These are phyloP conservation scores for Trichothecium roseum DNA, from an alignment of 2,329 filamentous ascomycete genomes.

Conservation along the genomic window DNA sequence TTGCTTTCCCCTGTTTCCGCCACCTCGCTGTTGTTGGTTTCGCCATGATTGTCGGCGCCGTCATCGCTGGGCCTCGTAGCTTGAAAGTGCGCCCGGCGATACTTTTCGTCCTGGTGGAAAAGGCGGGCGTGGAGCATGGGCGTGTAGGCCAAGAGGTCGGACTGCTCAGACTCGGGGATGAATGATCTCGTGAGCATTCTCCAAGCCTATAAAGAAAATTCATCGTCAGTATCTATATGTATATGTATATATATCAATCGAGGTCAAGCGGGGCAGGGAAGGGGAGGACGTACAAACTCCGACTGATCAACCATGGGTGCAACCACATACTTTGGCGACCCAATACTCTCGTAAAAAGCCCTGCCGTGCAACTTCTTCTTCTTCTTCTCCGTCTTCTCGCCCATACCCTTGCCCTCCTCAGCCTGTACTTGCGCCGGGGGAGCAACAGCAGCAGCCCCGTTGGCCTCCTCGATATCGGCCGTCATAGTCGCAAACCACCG, in stretches of 20 bases:
- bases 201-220: slow-evolving; percentile 60
- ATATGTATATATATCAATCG: not conserved
- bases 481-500: slow-evolving; percentile 19
- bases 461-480: slow-evolving; percentile 4
- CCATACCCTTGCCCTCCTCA: too few species aligned
- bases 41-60: slow-evolving; percentile 6
- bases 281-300: slow-evolving; percentile 64
- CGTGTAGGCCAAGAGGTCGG: slow-evolving; percentile 72
- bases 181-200: slow-evolving; percentile 93
- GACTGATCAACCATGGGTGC: slow-evolving; percentile 98
- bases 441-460: not conserved
- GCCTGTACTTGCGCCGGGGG: slow-evolving; percentile 9
- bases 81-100: slow-evolving; percentile 75
- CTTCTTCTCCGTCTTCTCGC: slow-evolving; percentile 9
- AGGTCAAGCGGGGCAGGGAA: not conserved
- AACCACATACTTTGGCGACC: slow-evolving; percentile 79
- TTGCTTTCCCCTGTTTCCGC: slow-evolving; percentile 7
- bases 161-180: slow-evolving; percentile 54
- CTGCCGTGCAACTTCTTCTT: slow-evolving; percentile 63
- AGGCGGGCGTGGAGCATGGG: slow-evolving; percentile 95
- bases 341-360: slow-evolving; percentile 90
- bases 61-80: slow-evolving; percentile 33
- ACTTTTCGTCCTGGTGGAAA: slow-evolving; percentile 66
- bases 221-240: not conserved
- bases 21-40: not conserved